Evolutionary conservation across 2,329 filamentous ascomycete species (phyloP).

Genomic region (Verticillium tricorpus): DNA sequence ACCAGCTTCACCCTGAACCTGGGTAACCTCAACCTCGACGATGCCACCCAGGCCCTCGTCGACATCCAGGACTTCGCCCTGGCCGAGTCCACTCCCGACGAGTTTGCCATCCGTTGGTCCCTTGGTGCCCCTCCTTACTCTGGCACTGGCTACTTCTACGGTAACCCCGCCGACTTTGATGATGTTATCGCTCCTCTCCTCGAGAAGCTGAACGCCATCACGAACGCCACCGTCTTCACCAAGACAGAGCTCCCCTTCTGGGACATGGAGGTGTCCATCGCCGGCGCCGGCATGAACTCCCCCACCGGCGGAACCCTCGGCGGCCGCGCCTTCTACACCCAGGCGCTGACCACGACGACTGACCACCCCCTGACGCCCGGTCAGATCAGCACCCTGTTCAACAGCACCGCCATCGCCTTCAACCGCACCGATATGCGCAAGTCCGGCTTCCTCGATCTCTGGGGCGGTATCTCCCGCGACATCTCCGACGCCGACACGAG

Average conservation of each 20-base stretch:
- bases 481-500: constrained; percentile 29
- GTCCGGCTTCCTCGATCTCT: constrained; percentile 14
- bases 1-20: constrained; percentile 10
- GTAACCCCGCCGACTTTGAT: constrained; percentile 9
- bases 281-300: constrained; percentile 11
- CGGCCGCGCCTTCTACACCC: constrained; percentile 10
- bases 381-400: constrained; percentile 8
- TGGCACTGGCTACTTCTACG: constrained; percentile 12
- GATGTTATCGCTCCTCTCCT: constrained; percentile 6
- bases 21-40: constrained; percentile 2
- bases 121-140: constrained; percentile 3
- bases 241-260: constrained; percentile 12
- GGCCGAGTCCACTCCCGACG: constrained; percentile 8
- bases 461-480: constrained; percentile 18
- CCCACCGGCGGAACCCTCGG: constrained; percentile 8
- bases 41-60: constrained; percentile 7
- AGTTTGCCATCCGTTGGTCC: constrained; percentile 11
- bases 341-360: constrained; percentile 11
- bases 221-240: constrained; percentile 3
- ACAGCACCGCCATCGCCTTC: constrained; percentile 9
- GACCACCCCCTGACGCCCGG: constrained; percentile 9
- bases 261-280: constrained; percentile 12
- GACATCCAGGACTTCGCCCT: constrained; percentile 11
- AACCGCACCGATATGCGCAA: constrained; percentile 10
- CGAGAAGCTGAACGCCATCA: constrained; percentile 4